phyloP scores from a whole-genome alignment of 495 filamentous ascomycete species.

The Penicillium antarcticum region DNA sequence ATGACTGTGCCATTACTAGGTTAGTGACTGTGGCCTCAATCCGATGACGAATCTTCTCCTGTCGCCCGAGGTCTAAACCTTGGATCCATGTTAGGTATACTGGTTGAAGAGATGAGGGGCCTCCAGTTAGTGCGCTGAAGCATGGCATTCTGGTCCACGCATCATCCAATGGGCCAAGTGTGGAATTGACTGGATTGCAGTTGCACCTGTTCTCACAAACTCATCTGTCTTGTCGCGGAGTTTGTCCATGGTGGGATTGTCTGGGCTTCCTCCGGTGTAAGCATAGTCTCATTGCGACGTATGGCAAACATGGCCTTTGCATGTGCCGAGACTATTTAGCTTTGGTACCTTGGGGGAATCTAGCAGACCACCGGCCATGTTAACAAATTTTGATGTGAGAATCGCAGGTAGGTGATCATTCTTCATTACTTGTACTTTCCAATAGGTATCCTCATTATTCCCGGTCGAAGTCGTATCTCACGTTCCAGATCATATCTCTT shows the following conservation, averaged over 20 bases:
- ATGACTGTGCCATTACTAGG: slow-evolving; percentile 11
- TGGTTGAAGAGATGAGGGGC: not conserved
- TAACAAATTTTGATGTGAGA: slow-evolving; percentile 15
- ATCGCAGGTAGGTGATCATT: not conserved
- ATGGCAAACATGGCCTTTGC: slow-evolving; percentile 33
- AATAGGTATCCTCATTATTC: slow-evolving; percentile 1
- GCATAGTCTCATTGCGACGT: slow-evolving; percentile 41
- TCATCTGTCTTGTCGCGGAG: slow-evolving; percentile 41
- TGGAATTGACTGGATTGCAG: slow-evolving; percentile 41
- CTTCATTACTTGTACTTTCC: not conserved
- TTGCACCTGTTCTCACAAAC: slow-evolving; percentile 49
- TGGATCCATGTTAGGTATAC: not conserved
- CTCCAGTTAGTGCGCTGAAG: not conserved
- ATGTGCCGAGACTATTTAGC: slow-evolving; percentile 16
- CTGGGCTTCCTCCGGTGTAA: slow-evolving; percentile 49
- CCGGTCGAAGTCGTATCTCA: not conserved
- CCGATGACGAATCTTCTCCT: not conserved
- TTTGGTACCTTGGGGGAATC: slow-evolving; percentile 24
- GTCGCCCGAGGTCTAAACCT: slow-evolving; percentile 1
- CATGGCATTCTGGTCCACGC: slow-evolving; percentile 32
- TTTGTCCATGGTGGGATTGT: slow-evolving; percentile 35
- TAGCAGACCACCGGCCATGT: slow-evolving; percentile 14
- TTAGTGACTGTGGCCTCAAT: slow-evolving; percentile 12
- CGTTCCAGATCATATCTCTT: not conserved
- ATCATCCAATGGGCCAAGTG: slow-evolving; percentile 33